These are phyloP conservation scores for Dendrobium catenatum DNA, from an alignment of 106 monocot species.

Conservation along the genomic window DNA sequence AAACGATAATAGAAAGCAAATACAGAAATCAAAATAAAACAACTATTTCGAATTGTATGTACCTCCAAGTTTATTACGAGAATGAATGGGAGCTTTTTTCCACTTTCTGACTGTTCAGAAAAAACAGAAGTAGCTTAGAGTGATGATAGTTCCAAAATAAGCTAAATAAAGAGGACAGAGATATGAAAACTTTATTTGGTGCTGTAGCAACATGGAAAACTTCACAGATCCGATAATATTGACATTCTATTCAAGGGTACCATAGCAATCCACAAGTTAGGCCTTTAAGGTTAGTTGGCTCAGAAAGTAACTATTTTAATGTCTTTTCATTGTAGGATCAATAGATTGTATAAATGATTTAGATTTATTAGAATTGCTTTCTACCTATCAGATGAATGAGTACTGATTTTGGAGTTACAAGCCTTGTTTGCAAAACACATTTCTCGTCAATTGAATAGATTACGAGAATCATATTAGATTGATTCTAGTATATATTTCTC, in stretches of 20 bases:
- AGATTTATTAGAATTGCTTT: not conserved
- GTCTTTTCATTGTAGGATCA: not conserved
- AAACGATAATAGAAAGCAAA: not conserved
- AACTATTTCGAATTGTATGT: not conserved
- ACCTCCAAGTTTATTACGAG: slow-evolving; percentile 92
- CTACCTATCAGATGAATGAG: not conserved
- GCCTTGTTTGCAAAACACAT: not conserved
- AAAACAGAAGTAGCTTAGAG: not conserved
- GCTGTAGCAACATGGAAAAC: no score
- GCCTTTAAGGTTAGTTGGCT: not conserved
- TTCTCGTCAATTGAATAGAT: not conserved
- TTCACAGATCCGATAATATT: no score
- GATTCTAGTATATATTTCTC: not conserved
- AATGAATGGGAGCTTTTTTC: slow-evolving; percentile 80
- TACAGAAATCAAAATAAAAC: not conserved
- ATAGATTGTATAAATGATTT: not conserved
- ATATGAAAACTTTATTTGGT: not conserved
- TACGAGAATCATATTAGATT: not conserved
- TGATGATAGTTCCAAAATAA: not conserved
- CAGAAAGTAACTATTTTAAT: not conserved
- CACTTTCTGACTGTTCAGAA: slow-evolving; percentile 68
- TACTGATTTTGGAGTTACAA: not conserved
- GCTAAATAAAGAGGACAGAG: not conserved
- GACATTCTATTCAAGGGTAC: no score
- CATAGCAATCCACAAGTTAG: not conserved